Conservation (phyloP, 768 basidiomycete genomes). For the Glaciozyma antarctica region DNA sequence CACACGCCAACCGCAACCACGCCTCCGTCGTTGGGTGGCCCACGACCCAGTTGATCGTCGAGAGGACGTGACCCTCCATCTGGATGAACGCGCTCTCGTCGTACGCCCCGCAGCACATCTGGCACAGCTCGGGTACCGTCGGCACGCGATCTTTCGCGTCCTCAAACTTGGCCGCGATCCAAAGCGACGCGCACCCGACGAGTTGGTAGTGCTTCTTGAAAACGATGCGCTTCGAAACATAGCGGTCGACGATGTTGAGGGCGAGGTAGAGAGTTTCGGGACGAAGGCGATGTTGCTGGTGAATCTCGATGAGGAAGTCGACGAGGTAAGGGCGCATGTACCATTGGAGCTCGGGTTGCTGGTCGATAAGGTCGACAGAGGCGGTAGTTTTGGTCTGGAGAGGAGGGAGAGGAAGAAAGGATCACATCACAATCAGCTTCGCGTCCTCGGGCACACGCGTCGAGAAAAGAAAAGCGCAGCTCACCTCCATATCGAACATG, state of each 20-base stretch:
- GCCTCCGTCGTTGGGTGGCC: constrained; percentile 97
- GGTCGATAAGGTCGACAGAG: constrained; percentile 92
- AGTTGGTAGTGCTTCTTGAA: constrained; percentile 99
- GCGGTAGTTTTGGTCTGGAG: constrained; percentile 74
- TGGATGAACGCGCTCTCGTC: constrained; percentile 96
- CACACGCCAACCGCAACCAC: constrained; percentile 63
- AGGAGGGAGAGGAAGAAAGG: not conserved
- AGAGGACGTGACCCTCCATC: constrained; percentile 95
- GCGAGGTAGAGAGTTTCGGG: constrained; percentile 98
- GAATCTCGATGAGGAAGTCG: constrained; percentile 97
- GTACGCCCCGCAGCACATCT: constrained; percentile 93
- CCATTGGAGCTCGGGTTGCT: constrained; percentile 98
- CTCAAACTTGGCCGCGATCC: constrained; percentile 99
- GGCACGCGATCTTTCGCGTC: constrained; percentile 98
- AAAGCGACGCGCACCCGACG: constrained; percentile 93
- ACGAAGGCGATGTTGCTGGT: constrained; percentile 92
- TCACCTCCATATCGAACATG: constrained; percentile 98
- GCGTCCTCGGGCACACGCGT: not conserved
- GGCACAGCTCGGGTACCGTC: constrained; percentile 82
- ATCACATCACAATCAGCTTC: not conserved
- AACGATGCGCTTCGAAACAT: constrained; percentile 95
- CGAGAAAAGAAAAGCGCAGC: constrained; percentile 37
- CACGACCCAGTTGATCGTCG: constrained; percentile 90
- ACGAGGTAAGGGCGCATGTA: constrained; percentile 98
- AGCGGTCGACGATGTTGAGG: constrained; percentile 97